A percentile compares a stretch with the other conserved stretches of the same genome.
phyloP scores from a whole-genome alignment of 495 filamentous ascomycete genomes.

The Cairneyella variabilis region DNA sequence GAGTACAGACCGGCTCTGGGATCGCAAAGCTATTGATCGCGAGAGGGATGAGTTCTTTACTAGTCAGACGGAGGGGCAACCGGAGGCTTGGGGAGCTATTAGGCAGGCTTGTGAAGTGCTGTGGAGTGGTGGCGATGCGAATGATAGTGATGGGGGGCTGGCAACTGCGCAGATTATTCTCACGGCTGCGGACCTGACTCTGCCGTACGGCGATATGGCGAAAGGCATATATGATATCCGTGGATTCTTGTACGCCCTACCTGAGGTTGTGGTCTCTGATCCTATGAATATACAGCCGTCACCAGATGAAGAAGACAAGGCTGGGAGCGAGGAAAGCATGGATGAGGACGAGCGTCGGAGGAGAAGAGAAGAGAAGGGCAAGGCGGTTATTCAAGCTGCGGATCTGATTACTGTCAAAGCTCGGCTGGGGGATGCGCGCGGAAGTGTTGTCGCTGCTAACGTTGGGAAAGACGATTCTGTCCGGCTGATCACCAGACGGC shows the following conservation, averaged over 20 bases:
- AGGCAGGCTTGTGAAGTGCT: conserved; percentile 61
- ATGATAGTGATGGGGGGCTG: conserved; percentile 34
- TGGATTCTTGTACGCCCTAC: conserved; percentile 72
- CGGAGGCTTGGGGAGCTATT: conserved; percentile 76
- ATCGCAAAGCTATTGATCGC: conserved; percentile 35
- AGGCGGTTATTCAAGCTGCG: conserved; percentile 33
- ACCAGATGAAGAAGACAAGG: neutral
- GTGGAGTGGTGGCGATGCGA: conserved; percentile 43
- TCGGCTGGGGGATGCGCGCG: conserved; percentile 60
- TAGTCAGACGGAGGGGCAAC: conserved; percentile 71
- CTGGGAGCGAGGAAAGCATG: conserved; percentile 1
- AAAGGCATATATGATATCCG: conserved; percentile 75
- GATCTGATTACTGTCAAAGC: conserved; percentile 51
- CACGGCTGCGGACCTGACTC: conserved; percentile 72
- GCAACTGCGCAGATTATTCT: conserved; percentile 75
- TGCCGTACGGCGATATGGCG: conserved; percentile 69
- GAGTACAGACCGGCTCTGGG: conserved; percentile 38
- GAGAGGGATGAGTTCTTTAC: conserved; percentile 71
- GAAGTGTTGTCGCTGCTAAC: conserved; percentile 51
- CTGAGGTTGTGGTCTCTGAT: conserved; percentile 71
- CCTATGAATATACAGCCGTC: conserved; percentile 59
- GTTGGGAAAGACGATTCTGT: conserved; percentile 61
- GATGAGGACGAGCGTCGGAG: conserved; percentile 18
- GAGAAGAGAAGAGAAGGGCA: conserved; percentile 64
- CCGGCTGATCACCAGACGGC: conserved; percentile 53